Conservation (phyloP, 106 monocot genomes). For the Vanilla planifolia region DNA sequence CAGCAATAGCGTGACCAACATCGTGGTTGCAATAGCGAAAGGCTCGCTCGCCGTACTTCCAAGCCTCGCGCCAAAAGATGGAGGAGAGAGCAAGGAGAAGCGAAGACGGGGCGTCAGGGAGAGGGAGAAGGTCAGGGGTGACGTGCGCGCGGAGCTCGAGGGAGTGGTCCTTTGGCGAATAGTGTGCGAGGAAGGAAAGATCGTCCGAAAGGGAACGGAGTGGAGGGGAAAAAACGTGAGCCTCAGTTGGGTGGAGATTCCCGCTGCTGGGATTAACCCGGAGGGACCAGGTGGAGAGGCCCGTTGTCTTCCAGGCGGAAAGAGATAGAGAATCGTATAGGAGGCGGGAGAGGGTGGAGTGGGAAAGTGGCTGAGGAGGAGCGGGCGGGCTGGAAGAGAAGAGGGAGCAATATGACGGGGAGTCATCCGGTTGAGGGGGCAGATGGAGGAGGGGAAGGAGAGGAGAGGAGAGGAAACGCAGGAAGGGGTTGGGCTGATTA, state of each 20-base stretch:
- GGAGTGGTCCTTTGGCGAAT: slow-evolving; percentile 85
- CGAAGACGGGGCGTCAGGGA: slow-evolving; percentile 4
- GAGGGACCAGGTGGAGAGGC: slow-evolving; percentile 88
- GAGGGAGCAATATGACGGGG: slow-evolving; percentile 22
- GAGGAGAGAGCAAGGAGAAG: slow-evolving; percentile 63
- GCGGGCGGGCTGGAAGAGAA: slow-evolving; percentile 20
- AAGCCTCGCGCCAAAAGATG: slow-evolving; percentile 93
- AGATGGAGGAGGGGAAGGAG: slow-evolving; percentile 22
- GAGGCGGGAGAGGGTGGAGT: slow-evolving; percentile 51
- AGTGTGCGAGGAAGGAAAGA: slow-evolving; percentile 68
- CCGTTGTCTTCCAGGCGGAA: slow-evolving; percentile 92
- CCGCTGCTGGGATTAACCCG: slow-evolving; percentile 98
- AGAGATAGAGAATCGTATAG: slow-evolving; percentile 91
- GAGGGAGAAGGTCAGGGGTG: slow-evolving; percentile 9
- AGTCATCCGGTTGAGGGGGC: slow-evolving; percentile 12
- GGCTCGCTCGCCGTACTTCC: slow-evolving; percentile 97
- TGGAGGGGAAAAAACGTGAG: slow-evolving; percentile 60
- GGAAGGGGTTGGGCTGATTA: slow-evolving; percentile 98
- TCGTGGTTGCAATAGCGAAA: slow-evolving; percentile 97
- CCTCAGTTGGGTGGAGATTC: slow-evolving; percentile 97
- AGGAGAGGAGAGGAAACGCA: slow-evolving; percentile 42
- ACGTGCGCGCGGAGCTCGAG: slow-evolving; percentile 48
- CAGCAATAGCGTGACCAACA: slow-evolving; percentile 85
- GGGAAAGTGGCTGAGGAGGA: slow-evolving; percentile 30
- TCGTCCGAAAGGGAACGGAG: slow-evolving; percentile 11